Conservation (phyloP, 306 rosid species). For the Boehmeria nivea region DNA sequence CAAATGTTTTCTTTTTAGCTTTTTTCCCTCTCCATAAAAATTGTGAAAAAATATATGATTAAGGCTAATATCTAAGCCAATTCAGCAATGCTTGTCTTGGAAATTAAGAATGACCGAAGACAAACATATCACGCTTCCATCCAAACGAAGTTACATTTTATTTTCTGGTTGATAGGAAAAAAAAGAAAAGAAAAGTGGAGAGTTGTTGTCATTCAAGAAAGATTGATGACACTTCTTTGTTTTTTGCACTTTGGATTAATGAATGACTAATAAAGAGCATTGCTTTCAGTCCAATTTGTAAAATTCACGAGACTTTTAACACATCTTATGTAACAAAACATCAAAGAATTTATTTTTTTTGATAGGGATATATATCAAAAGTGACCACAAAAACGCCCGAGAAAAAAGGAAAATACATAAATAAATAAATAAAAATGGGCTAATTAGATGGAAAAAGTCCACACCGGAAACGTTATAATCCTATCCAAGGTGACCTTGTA, state of each 20-base stretch:
- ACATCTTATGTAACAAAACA: neutral
- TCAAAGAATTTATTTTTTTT: neutral
- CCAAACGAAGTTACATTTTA: conserved; percentile 1
- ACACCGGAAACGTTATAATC: neutral
- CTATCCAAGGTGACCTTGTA: neutral
- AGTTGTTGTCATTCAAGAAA: neutral
- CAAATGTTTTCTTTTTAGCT: too few relatives aligned
- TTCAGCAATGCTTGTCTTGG: conserved; percentile 5
- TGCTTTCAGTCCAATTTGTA: neutral
- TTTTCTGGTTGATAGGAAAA: too few relatives aligned
- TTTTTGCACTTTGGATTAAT: neutral
- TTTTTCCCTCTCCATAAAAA: too few relatives aligned
- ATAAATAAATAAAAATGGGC: neutral
- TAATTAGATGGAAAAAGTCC: neutral
- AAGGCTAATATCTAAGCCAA: too few relatives aligned
- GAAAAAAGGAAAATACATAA: too few relatives aligned
- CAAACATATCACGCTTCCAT: conserved; percentile 5
- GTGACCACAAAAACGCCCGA: neutral
- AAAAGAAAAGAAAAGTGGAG: neutral
- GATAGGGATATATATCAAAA: neutral
- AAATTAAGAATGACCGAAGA: conserved; percentile 1
- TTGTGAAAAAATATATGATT: too few relatives aligned
- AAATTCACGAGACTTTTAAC: neutral
- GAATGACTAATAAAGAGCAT: neutral
- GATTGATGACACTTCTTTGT: neutral